These are phyloP conservation scores for Chlamydomonas eustigma DNA, from an alignment of 139 green algal species.

Conservation along the genomic window DNA sequence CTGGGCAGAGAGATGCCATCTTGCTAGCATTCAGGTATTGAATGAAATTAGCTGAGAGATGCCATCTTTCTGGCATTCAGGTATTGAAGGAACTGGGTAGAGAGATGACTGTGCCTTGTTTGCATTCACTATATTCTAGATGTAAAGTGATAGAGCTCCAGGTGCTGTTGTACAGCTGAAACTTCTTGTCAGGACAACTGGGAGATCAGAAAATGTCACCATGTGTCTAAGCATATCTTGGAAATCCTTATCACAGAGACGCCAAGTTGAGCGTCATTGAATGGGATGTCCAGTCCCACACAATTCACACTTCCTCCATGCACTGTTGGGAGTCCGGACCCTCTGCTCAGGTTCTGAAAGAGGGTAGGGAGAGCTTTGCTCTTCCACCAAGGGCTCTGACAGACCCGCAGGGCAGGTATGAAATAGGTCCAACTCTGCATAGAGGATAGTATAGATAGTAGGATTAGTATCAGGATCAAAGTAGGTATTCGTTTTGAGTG, in stretches of 20 bases:
- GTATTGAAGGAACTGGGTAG: constrained; percentile 32
- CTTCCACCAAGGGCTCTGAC: constrained; percentile 1
- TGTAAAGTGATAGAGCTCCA: no score
- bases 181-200: no score
- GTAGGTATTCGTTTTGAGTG: no score
- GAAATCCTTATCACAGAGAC: no score
- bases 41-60: constrained; percentile 47
- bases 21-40: constrained; percentile 65
- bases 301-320: constrained; percentile 58
- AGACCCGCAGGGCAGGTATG: neutral
- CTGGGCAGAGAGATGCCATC: constrained; percentile 64
- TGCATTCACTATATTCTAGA: constrained; percentile 33
- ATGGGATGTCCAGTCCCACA: constrained; percentile 62
- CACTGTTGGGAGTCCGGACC: constrained; percentile 82
- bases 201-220: no score
- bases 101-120: constrained; percentile 73
- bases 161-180: no score
- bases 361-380: constrained; percentile 5
- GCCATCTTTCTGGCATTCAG: constrained; percentile 74
- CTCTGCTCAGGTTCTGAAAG: neutral
- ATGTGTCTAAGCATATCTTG: no score
- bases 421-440: no score
- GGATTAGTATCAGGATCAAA: no score
- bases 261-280: constrained; percentile 84
- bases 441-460: no score